Evolutionary conservation across 2,329 filamentous ascomycete genomes (phyloP).

Genomic region (Alternaria hordeiaustralica): DNA sequence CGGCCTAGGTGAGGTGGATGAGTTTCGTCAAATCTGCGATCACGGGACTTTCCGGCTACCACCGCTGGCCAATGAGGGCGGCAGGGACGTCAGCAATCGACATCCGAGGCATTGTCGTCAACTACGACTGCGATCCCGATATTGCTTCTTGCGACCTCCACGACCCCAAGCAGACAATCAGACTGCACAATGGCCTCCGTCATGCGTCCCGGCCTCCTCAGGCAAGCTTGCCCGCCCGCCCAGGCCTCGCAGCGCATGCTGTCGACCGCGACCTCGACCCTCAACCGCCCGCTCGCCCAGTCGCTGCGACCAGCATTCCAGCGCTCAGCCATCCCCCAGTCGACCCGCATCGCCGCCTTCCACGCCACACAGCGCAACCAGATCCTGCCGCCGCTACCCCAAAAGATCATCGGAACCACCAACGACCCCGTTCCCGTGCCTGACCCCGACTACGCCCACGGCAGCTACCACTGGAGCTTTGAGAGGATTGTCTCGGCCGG

Average conservation of each 20-base stretch:
- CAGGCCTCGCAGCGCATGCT: slow-evolving; percentile 53
- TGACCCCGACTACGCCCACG: slow-evolving; percentile 75
- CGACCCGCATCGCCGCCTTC: slow-evolving; percentile 74
- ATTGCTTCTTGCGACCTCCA: slow-evolving; percentile 13
- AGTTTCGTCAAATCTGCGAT: slow-evolving; percentile 28
- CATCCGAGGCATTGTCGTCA: slow-evolving; percentile 30
- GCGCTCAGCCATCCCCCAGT: slow-evolving; percentile 49
- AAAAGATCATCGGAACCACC: slow-evolving; percentile 80
- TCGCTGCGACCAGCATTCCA: slow-evolving; percentile 50
- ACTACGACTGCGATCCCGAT: slow-evolving; percentile 13
- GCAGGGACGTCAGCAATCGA: slow-evolving; percentile 24
- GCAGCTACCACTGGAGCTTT: slow-evolving; percentile 98
- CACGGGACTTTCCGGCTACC: slow-evolving; percentile 26
- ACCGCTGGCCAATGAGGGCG: slow-evolving; percentile 27
- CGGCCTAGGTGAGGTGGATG: slow-evolving; percentile 33
- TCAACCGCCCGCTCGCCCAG: slow-evolving; percentile 45
- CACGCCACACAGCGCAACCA: slow-evolving; percentile 78
- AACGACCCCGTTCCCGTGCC: slow-evolving; percentile 87
- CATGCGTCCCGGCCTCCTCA: slow-evolving; percentile 58
- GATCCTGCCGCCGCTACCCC: slow-evolving; percentile 84
- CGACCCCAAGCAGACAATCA: slow-evolving; percentile 8
- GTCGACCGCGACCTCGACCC: slow-evolving; percentile 49
- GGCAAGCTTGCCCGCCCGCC: slow-evolving; percentile 52
- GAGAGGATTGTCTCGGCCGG: slow-evolving; percentile 80
- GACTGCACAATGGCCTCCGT: slow-evolving; percentile 59